A percentile compares a stretch with the other conserved stretches of the same genome.
Conservation (phyloP, 2,329 filamentous ascomycete genomes). For the Cercospora nicotianae region DNA sequence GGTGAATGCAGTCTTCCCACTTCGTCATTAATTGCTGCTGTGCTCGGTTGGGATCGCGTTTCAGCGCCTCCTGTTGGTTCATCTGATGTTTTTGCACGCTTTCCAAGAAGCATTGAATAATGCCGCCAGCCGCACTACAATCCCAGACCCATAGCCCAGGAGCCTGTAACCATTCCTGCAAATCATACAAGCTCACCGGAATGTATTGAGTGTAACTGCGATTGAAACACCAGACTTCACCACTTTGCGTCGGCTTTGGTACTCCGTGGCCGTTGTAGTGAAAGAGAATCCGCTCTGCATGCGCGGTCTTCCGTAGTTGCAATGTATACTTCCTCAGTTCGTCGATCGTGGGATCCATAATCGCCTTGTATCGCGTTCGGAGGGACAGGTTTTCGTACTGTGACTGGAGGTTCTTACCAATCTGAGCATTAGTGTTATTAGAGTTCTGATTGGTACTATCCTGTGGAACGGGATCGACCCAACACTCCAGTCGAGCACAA, state of each 20-base stretch:
- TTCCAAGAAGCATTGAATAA: constrained; percentile 89
- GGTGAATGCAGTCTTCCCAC: constrained; percentile 85
- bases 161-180: constrained; percentile 93
- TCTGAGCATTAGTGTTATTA: constrained; percentile 66
- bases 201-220: constrained; percentile 99
- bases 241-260: constrained; percentile 89
- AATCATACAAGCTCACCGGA: constrained; percentile 88
- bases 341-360: constrained; percentile 92
- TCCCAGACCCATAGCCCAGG: constrained; percentile 98
- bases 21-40: constrained; percentile 46
- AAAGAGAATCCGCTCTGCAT: constrained; percentile 93
- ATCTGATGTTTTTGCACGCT: constrained; percentile 94
- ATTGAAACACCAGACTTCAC: constrained; percentile 99
- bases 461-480: constrained; percentile 83
- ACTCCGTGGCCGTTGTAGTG: constrained; percentile 99
- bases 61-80: constrained; percentile 75
- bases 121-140: constrained; percentile 93
- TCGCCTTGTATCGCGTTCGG: constrained; percentile 95
- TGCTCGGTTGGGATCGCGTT: constrained; percentile 62
- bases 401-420: constrained; percentile 91
- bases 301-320: constrained; percentile 84
- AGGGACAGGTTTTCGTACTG: constrained; percentile 96
- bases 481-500: constrained; percentile 90
- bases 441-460: constrained; percentile 42
- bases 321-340: constrained; percentile 97